A percentile compares a stretch with the other conserved stretches of the same genome.
Conservation (phyloP, 208 protist species). For the Sergeia podlipaevii region DNA sequence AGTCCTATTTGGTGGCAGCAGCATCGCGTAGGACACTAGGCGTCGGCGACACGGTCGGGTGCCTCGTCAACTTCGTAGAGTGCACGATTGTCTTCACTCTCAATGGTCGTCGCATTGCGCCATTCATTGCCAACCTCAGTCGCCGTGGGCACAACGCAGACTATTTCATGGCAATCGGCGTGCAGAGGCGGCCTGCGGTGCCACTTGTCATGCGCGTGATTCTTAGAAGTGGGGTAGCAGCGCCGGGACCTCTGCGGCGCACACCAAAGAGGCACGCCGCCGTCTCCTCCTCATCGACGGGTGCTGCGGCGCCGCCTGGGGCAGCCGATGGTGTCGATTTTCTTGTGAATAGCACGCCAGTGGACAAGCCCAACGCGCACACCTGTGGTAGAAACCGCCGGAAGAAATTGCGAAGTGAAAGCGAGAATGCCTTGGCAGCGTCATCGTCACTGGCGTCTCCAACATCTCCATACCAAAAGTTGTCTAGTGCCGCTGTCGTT, state of each 20-base stretch:
- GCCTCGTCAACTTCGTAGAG: constrained; percentile 61
- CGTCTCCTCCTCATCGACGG: no score
- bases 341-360: no score
- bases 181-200: constrained; percentile 31
- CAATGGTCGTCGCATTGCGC: no score
- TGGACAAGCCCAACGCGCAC: no score
- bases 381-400: no score
- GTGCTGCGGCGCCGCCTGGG: no score
- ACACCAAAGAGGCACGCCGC: not conserved
- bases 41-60: constrained; percentile 59
- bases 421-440: not conserved
- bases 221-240: constrained; percentile 30
- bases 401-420: no score
- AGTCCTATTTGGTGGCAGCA: no score
- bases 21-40: constrained; percentile 21
- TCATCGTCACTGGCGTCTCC: constrained; percentile 4
- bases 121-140: no score
- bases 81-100: constrained; percentile 63
- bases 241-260: not conserved
- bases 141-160: constrained; percentile 11
- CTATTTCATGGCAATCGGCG: constrained; percentile 60
- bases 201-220: constrained; percentile 30
- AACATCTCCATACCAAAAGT: not conserved
- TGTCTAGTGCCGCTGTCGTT: not conserved
- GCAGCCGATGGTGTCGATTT: no score